phyloP scores from a whole-genome alignment of 805 yeast genomes.

The Starmerella sirachaensis region DNA sequence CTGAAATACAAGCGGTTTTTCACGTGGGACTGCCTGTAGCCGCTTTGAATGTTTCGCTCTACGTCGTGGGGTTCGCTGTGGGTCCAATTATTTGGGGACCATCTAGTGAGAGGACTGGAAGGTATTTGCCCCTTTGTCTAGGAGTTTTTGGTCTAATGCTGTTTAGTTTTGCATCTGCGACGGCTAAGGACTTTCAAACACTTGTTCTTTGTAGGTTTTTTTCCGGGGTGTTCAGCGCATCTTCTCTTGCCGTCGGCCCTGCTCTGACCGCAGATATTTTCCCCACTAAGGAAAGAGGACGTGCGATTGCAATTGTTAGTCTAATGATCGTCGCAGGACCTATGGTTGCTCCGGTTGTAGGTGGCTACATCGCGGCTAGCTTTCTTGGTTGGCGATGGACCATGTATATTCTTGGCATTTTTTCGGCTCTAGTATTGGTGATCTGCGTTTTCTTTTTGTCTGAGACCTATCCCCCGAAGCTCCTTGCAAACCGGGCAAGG shows the following conservation, averaged over 20 bases:
- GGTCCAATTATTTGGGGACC: constrained; percentile 93
- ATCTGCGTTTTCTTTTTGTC: constrained; percentile 36
- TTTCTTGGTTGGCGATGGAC: constrained; percentile 79
- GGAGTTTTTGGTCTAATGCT: constrained; percentile 45
- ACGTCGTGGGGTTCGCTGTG: constrained; percentile 84
- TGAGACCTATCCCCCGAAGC: constrained; percentile 64
- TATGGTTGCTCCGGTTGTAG: constrained; percentile 66
- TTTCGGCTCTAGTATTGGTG: constrained; percentile 37
- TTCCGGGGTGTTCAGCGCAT: constrained; percentile 74
- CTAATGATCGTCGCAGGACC: constrained; percentile 64
- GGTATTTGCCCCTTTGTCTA: constrained; percentile 47
- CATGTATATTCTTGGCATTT: constrained; percentile 54
- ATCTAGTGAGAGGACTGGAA: constrained; percentile 63
- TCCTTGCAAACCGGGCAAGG: constrained; percentile 51
- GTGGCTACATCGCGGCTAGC: constrained; percentile 51
- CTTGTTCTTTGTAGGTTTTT: constrained; percentile 61
- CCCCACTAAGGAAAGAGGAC: constrained; percentile 54
- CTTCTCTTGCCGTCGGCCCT: constrained; percentile 73
- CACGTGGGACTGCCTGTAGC: constrained; percentile 59
- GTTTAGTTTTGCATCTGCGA: constrained; percentile 63
- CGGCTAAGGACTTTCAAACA: constrained; percentile 69
- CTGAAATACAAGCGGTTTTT: constrained; percentile 38
- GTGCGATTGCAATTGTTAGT: constrained; percentile 58
- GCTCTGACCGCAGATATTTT: constrained; percentile 80
- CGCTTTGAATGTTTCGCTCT: constrained; percentile 63